phyloP scores from a whole-genome alignment of 495 filamentous ascomycete genomes.

The Penicillium chermesinum region DNA sequence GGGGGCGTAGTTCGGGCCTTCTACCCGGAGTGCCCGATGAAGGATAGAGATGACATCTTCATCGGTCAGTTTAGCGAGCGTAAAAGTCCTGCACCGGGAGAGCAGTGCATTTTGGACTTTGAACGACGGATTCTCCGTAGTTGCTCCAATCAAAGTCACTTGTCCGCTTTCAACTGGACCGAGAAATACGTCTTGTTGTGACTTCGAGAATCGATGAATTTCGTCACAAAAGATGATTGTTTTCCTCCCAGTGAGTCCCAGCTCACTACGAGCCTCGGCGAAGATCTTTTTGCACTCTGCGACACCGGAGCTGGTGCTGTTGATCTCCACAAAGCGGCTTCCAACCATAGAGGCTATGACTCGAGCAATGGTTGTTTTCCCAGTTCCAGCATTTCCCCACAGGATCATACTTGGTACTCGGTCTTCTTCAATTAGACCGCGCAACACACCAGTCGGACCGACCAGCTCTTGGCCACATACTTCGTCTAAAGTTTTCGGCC shows the following conservation, averaged over 20 bases:
- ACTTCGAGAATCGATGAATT: conserved; percentile 89
- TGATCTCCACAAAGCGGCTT: conserved; percentile 90
- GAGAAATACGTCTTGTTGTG: conserved; percentile 92
- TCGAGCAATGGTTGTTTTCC: conserved; percentile 96
- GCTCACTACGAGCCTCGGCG: conserved; percentile 74
- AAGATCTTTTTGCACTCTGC: conserved; percentile 95
- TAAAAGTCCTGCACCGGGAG: conserved; percentile 87
- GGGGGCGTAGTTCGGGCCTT: conserved; percentile 50
- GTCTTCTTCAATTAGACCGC: conserved; percentile 84
- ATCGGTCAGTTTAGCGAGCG: conserved; percentile 65
- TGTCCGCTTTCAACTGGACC: conserved; percentile 88
- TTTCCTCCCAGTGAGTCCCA: conserved; percentile 74
- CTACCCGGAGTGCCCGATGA: conserved; percentile 61
- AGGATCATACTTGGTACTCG: conserved; percentile 90
- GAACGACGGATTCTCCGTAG: conserved; percentile 95
- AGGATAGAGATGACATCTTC: conserved; percentile 70
- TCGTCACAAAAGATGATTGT: conserved; percentile 98
- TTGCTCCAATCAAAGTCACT: conserved; percentile 89
- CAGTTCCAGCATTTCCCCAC: conserved; percentile 88
- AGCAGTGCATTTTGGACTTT: conserved; percentile 86
- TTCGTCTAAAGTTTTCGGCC: conserved; percentile 76
- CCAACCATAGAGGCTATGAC: conserved; percentile 79
- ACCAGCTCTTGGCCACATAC: conserved; percentile 91
- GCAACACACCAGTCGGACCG: conserved; percentile 73
- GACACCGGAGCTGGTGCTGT: conserved; percentile 87